Evolutionary conservation across 805 yeast genomes (phyloP), one percentile per base, ranked within the genome.

Genomic region (Spathaspora gorwiae): DNA sequence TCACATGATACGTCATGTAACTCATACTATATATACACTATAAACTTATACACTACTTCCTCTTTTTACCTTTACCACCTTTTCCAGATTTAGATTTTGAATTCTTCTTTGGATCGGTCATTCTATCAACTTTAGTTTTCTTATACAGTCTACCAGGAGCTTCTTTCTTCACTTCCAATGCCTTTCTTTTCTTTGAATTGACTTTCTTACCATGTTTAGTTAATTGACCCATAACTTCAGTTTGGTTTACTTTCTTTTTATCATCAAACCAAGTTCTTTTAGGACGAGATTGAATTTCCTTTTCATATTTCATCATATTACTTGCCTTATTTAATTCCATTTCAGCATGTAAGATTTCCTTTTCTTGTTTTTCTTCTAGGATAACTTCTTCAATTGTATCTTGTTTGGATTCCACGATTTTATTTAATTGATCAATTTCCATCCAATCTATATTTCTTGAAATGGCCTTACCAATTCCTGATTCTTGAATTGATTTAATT

Each of bases 231-330:
- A 66, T 56, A 7, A 61, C 73, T 42, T 53, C 61, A 13, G 63
- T 53, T 61, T 58, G 64, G 62, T 49, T 69, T 54, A 55, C 68
- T 65, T 72, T 68, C 65, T 80, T 79, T 2, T 10, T 9, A 15
- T 39, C 41, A 66, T 88, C 92, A 65, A 94, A 92, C 99, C 99
- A 94, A 0, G 99, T 94, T 70, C 99, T 81, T 65, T 80, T 89
- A 31, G 99, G 98, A 59, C 97, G 79, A 1, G 96, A 72, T 52
- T 80, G 77, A 59, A 94, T 94, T 65, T 94, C 98, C 43, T 78
- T 79, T 53, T 81, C 80, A 56, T 87, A 90, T 59, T 79, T 84
- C 51, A 94, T 68, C 62, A 94, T 56, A 64, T 94, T 94, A 57
- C 85, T 86, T 46, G 96, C 96, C 64, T 86, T 88, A 52, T 77